These are phyloP conservation scores for Xanthoconium purpureum DNA, from an alignment of 768 basidiomycete species.

Conservation along the genomic window DNA sequence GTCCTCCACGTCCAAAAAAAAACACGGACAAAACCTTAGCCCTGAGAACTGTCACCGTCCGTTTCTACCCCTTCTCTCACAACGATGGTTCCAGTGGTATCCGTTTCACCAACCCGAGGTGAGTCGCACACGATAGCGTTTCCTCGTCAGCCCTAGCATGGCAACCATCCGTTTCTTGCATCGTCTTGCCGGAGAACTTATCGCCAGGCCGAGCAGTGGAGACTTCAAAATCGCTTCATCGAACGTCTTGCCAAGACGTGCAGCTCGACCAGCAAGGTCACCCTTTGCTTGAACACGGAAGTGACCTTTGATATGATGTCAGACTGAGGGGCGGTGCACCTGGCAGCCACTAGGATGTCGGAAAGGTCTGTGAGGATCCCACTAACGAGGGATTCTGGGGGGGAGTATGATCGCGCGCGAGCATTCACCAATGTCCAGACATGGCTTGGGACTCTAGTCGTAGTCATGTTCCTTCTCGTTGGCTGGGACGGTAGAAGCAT, in stretches of 20 bases:
- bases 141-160: not conserved
- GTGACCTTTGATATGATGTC: too few relatives aligned
- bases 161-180: not conserved
- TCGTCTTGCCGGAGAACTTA: slow-evolving; percentile 4
- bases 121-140: slow-evolving; percentile 5
- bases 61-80: too few relatives aligned
- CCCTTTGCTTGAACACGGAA: slow-evolving; percentile 1
- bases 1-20: too few relatives aligned
- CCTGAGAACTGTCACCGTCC: too few relatives aligned
- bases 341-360: slow-evolving; percentile 3
- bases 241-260: slow-evolving; percentile 4
- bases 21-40: too few relatives aligned
- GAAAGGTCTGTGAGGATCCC: too few relatives aligned
- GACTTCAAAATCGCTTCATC: too few relatives aligned
- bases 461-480: not conserved
- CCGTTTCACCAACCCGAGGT: not conserved
- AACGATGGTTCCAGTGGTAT: too few relatives aligned
- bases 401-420: slow-evolving; percentile 3
- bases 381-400: not conserved
- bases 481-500: not conserved
- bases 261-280: slow-evolving; percentile 7
- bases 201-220: slow-evolving; percentile 3
- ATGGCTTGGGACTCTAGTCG: slow-evolving; percentile 15
- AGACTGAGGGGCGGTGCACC: slow-evolving; percentile 4
- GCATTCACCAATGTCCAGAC: too few relatives aligned